A percentile compares a stretch with the other conserved stretches of the same genome.
Evolutionary conservation across 2,329 filamentous ascomycete genomes (phyloP).

Genomic region (Neonectria sp.): DNA sequence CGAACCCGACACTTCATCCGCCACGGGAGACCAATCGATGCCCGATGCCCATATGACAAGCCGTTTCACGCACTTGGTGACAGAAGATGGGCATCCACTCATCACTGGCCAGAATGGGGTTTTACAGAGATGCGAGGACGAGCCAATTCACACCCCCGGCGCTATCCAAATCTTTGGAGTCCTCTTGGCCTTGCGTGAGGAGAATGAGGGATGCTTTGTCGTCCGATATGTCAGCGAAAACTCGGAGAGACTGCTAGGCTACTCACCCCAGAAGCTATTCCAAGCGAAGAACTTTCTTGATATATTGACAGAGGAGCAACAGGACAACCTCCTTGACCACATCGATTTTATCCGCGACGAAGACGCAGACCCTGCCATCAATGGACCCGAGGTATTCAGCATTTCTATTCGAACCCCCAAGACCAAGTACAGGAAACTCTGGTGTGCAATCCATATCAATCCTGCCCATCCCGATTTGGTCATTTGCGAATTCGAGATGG

Average conservation of each 20-base stretch:
- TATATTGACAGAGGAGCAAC: slow-evolving; percentile 86
- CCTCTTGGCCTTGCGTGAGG: slow-evolving; percentile 81
- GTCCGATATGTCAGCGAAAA: slow-evolving; percentile 89
- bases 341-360: slow-evolving; percentile 91
- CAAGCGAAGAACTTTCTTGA: slow-evolving; percentile 83
- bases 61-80: slow-evolving; percentile 84
- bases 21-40: slow-evolving; percentile 43
- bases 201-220: slow-evolving; percentile 75
- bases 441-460: slow-evolving; percentile 89
- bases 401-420: slow-evolving; percentile 77
- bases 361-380: slow-evolving; percentile 79
- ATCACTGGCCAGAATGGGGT: slow-evolving; percentile 84
- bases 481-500: slow-evolving; percentile 90
- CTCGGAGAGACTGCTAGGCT: slow-evolving; percentile 80
- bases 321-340: slow-evolving; percentile 87
- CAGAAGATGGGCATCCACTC: slow-evolving; percentile 84
- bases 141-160: slow-evolving; percentile 90
- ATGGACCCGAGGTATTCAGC: slow-evolving; percentile 90
- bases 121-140: slow-evolving; percentile 88
- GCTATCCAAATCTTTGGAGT: slow-evolving; percentile 86
- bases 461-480: slow-evolving; percentile 77
- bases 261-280: slow-evolving; percentile 83
- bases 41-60: slow-evolving; percentile 72
- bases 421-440: slow-evolving; percentile 76
- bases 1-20: slow-evolving; percentile 34